phyloP scores from a whole-genome alignment of 805 yeast species.

The Wickerhamiella galacta region DNA sequence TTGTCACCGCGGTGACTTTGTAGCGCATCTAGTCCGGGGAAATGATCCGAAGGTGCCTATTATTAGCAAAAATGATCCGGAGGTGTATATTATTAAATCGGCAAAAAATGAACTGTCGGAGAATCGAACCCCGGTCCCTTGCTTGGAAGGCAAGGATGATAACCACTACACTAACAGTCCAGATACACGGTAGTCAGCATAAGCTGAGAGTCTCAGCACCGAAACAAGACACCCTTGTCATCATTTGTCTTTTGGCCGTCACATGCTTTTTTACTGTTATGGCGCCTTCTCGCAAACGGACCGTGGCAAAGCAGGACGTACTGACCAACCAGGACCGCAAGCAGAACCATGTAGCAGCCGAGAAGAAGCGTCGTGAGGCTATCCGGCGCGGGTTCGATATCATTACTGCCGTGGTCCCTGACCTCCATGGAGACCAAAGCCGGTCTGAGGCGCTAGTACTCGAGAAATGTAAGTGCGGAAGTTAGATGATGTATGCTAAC shows the following conservation, averaged over 20 bases:
- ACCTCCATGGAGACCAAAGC: slow-evolving; percentile 47
- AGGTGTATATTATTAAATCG: no score
- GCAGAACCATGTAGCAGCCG: slow-evolving; percentile 60
- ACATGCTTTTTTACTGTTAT: no score
- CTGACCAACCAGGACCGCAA: slow-evolving; percentile 7
- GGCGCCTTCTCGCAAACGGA: slow-evolving; percentile 3
- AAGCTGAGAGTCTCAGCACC: no score
- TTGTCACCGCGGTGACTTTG: no score
- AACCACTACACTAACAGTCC: slow-evolving; percentile 89
- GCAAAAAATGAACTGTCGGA: slow-evolving; percentile 48
- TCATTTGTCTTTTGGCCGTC: no score
- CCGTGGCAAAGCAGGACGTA: slow-evolving; percentile 1
- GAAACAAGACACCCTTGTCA: no score
- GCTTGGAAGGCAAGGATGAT: slow-evolving; percentile 90
- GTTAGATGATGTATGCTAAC: background rate
- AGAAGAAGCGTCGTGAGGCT: slow-evolving; percentile 72
- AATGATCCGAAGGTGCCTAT: no score
- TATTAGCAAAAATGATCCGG: no score
- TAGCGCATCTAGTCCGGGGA: no score
- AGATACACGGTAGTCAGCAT: no score
- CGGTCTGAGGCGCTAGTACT: slow-evolving; percentile 68
- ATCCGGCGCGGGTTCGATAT: slow-evolving; percentile 69
- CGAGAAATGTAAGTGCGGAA: slow-evolving; percentile 27
- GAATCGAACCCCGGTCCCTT: slow-evolving; percentile 90
- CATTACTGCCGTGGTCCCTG: slow-evolving; percentile 61